Percentiles rank a stretch among this genome's conserved stretches.
These are phyloP conservation scores for Chamaecrista fasciculata DNA, from an alignment of 306 rosid genomes.

Conservation along the genomic window DNA sequence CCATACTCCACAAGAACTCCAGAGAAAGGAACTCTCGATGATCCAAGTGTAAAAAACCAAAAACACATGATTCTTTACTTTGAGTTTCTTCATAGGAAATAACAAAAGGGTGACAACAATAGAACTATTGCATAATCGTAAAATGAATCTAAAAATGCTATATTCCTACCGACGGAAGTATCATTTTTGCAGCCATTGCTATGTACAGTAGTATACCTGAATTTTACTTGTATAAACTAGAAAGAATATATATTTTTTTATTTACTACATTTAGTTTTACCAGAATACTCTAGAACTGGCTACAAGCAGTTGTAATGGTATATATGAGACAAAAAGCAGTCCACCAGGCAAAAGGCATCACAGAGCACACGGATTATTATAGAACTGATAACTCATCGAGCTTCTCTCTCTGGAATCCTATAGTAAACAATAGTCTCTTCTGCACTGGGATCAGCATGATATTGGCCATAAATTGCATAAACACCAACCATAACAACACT, in stretches of 20 bases:
- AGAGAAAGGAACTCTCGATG: too few species aligned
- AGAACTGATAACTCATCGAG: slow-evolving; percentile 28
- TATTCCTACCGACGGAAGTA: background rate
- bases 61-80: background rate
- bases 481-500: slow-evolving; percentile 52
- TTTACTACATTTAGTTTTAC: slow-evolving; percentile 20
- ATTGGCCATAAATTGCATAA: slow-evolving; percentile 88
- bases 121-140: background rate
- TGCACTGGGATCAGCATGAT: slow-evolving; percentile 75
- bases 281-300: background rate
- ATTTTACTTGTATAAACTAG: background rate
- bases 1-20: too few species aligned
- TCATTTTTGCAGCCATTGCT: background rate
- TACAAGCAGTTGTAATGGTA: background rate
- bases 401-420: slow-evolving; percentile 42
- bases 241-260: background rate
- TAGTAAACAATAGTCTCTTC: slow-evolving; percentile 51
- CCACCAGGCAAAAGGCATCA: background rate
- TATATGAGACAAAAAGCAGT: slow-evolving; percentile 21
- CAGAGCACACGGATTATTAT: background rate
- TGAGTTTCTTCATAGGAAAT: background rate
- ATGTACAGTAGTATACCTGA: slow-evolving; percentile 19
- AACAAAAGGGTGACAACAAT: background rate
- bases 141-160: background rate
- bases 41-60: too few species aligned